phyloP scores from a whole-genome alignment of 2,329 filamentous ascomycete species.

The Arthroderma sp. region DNA sequence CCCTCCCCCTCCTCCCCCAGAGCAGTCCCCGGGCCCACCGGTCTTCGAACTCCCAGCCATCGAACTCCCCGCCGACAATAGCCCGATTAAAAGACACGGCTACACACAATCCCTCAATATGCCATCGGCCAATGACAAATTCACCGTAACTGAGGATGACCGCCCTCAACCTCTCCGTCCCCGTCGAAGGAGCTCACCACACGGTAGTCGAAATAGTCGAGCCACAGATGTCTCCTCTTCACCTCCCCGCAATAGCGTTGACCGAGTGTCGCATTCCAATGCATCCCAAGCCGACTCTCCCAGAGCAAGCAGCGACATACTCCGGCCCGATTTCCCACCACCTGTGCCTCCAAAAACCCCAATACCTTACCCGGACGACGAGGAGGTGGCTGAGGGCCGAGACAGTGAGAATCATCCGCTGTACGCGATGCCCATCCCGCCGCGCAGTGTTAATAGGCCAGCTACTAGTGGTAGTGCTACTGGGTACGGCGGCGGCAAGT shows the following conservation, averaged over 20 bases:
- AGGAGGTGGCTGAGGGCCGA: conserved; percentile 14
- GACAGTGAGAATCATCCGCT: conserved; percentile 2
- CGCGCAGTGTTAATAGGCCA: conserved; percentile 19
- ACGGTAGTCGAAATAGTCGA: conserved; percentile 11
- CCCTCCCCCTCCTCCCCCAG: conserved; percentile 19
- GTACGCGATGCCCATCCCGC: conserved; percentile 22
- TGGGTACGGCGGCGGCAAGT: conserved; percentile 3
- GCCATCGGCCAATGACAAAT: conserved; percentile 54
- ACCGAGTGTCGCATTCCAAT: conserved; percentile 18
- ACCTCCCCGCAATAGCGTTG: conserved; percentile 27
- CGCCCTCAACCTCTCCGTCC: conserved; percentile 33
- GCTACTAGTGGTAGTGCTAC: conserved; percentile 1
- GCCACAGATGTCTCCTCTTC: conserved; percentile 4
- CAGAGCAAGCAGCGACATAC: conserved; percentile 23
- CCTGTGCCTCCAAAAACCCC: conserved; percentile 68
- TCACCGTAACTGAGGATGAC: conserved; percentile 51
- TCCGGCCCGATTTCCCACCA: conserved; percentile 38
- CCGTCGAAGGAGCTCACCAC: conserved; percentile 19
- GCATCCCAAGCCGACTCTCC: conserved; percentile 18
- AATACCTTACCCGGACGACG: conserved; percentile 39
- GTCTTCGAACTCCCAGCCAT: conserved; percentile 30
- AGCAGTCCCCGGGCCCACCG: conserved; percentile 31
- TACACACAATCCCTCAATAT: conserved; percentile 23
- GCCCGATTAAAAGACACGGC: neutral
- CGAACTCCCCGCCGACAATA: conserved; percentile 46